Conservation (phyloP, 768 basidiomycete species). For the Amanita brunnescens region DNA sequence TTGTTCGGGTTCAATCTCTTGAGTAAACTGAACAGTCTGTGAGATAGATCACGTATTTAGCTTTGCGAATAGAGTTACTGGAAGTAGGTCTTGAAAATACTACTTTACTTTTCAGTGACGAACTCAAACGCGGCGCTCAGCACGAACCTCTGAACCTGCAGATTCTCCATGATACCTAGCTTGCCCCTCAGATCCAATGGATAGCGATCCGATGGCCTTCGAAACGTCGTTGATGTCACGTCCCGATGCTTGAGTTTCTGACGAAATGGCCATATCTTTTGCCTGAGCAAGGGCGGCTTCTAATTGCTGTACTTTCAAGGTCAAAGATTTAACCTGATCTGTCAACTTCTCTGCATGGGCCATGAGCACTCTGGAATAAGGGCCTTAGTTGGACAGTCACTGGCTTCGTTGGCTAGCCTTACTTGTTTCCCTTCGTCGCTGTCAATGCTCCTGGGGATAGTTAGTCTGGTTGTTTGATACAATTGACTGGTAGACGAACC, state of each 20-base stretch:
- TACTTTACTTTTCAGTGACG: constrained; percentile 7
- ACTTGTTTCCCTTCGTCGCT: constrained; percentile 53
- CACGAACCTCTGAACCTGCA: constrained; percentile 38
- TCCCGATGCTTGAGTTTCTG: constrained; percentile 9
- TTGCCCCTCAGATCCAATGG: constrained; percentile 40
- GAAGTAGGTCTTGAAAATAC: constrained; percentile 33
- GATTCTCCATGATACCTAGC: constrained; percentile 42
- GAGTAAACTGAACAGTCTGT: constrained; percentile 9
- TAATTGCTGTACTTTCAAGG: constrained; percentile 34
- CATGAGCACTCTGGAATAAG: constrained; percentile 35
- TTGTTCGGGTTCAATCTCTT: constrained; percentile 12
- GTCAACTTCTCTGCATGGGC: constrained; percentile 38
- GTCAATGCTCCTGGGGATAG: constrained; percentile 29
- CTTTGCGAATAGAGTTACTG: constrained; percentile 15
- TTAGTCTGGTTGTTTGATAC: not conserved
- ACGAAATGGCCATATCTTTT: constrained; percentile 9
- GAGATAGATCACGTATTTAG: not conserved
- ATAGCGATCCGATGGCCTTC: constrained; percentile 37
- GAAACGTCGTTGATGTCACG: constrained; percentile 22
- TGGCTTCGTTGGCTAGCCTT: constrained; percentile 5
- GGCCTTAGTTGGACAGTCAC: not conserved
- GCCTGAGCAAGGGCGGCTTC: constrained; percentile 30
- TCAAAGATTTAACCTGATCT: constrained; percentile 37
- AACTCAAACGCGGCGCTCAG: not conserved
- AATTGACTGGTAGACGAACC: constrained; percentile 18